Conservation (phyloP, 2,329 filamentous ascomycete genomes). For the Cladosporium oxysporum region DNA sequence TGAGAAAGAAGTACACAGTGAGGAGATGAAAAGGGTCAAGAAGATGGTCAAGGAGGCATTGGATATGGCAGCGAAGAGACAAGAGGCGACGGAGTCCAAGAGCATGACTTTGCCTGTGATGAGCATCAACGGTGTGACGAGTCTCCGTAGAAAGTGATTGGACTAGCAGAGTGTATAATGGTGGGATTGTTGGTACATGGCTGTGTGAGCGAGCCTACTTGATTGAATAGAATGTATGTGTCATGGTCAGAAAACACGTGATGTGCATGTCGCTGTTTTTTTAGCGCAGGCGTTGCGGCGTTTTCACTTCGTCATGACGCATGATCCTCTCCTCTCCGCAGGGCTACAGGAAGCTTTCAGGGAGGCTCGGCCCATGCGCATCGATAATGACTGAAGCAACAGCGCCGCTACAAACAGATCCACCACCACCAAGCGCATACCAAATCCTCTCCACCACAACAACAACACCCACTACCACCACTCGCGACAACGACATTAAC, state of each 20-base stretch:
- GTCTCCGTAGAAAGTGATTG: neutral
- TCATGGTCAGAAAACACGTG: no score
- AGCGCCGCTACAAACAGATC: neutral
- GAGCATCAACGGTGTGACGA: conserved; percentile 6
- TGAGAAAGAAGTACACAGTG: conserved; percentile 22
- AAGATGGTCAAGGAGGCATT: conserved; percentile 21
- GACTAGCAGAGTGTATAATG: neutral
- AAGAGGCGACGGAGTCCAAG: neutral
- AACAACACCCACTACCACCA: neutral
- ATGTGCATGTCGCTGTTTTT: no score
- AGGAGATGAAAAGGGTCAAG: conserved; percentile 24
- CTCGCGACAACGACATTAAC: neutral
- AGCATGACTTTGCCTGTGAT: conserved; percentile 6
- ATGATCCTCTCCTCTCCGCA: no score
- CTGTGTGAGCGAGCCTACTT: neutral
- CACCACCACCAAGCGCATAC: neutral
- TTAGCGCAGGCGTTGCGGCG: no score
- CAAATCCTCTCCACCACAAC: neutral
- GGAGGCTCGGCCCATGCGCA: no score
- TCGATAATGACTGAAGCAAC: neutral
- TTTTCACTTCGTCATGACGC: no score
- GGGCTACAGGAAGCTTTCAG: no score
- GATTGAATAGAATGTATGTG: no score
- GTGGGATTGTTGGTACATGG: neutral
- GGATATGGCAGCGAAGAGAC: conserved; percentile 18